Evolutionary conservation across 108 stramenopile genomes (phyloP).

Genomic region (Skeletonema grethae): DNA sequence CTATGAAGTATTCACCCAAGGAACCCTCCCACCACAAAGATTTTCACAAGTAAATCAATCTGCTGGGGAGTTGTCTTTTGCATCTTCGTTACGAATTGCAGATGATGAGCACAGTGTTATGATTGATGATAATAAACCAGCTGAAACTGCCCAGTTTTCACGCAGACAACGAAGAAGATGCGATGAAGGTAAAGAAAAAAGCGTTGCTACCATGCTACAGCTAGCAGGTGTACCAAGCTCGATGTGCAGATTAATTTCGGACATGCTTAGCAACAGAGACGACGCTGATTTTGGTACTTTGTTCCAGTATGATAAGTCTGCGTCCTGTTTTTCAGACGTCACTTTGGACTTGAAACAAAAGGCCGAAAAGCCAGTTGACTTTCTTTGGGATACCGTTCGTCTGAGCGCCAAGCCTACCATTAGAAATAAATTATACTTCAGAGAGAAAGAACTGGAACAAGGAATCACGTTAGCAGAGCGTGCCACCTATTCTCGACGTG

Average conservation of each 20-base stretch:
- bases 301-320: conserved; percentile 20
- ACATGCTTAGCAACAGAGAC: conserved; percentile 11
- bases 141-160: background rate
- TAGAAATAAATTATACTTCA: conserved; percentile 24
- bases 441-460: conserved; percentile 15
- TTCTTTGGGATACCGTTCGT: conserved; percentile 9
- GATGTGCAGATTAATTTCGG: conserved; percentile 20
- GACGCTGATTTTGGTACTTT: conserved; percentile 8
- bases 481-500: background rate
- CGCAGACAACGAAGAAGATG: background rate
- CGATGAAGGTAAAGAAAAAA: background rate
- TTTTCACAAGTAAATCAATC: background rate
- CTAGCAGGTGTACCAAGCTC: conserved; percentile 21
- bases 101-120: background rate
- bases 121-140: background rate
- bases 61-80: background rate
- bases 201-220: background rate
- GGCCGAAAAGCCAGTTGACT: conserved; percentile 17
- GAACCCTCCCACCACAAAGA: background rate
- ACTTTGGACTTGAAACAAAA: conserved; percentile 30
- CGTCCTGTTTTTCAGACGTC: conserved; percentile 15
- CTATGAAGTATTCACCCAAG: background rate
- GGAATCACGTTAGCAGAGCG: background rate
- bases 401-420: conserved; percentile 8
- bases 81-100: background rate